Percentiles rank a stretch among this genome's conserved stretches.
Evolutionary conservation across 331 rosid genomes (phyloP).

Genomic region (Pyracantha coccinea): DNA sequence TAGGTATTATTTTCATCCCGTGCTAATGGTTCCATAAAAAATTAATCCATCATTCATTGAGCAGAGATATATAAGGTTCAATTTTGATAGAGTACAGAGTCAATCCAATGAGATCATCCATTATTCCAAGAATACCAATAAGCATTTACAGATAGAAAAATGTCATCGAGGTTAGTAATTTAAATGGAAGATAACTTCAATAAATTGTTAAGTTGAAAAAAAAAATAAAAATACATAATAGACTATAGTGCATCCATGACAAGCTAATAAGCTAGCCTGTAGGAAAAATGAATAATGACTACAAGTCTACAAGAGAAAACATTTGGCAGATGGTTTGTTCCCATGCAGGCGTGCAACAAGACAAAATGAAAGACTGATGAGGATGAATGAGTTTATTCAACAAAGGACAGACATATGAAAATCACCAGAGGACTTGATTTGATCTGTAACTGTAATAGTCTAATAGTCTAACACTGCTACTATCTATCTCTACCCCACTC

Average conservation of each 20-base stretch:
- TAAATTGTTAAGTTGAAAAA: background rate
- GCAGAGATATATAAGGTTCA: background rate
- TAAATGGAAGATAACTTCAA: background rate
- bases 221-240: background rate
- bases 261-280: background rate
- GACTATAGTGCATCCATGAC: background rate
- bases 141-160: background rate
- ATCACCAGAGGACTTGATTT: background rate
- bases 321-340: background rate
- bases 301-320: background rate
- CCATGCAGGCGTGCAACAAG: background rate
- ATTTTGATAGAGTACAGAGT: background rate
- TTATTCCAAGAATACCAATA: background rate
- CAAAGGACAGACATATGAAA: background rate
- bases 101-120: background rate
- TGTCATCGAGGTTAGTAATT: background rate
- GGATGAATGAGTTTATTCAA: background rate
- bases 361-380: background rate
- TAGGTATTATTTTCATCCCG: background rate
- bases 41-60: background rate
- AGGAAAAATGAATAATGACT: background rate
- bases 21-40: no score
- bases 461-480: background rate
- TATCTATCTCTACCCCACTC: background rate
- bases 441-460: background rate